These are phyloP conservation scores for Cercospora sp. DNA, from an alignment of 2,329 filamentous ascomycete genomes.

Conservation along the genomic window DNA sequence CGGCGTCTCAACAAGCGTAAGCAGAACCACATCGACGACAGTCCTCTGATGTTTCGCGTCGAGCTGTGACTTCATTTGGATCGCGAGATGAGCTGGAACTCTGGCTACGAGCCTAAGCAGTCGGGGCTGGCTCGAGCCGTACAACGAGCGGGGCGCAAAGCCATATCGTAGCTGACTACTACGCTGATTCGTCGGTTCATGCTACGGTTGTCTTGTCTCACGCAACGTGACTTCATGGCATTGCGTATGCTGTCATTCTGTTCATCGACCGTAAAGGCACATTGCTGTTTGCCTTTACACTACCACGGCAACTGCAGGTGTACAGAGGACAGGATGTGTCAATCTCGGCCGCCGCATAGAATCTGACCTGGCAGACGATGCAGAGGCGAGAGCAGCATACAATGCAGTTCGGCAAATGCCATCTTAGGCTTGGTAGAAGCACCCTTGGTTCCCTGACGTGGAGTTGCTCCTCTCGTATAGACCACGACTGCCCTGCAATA, in stretches of 20 bases:
- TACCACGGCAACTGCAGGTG: not conserved
- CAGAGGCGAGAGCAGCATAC: not conserved
- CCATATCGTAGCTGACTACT: not conserved
- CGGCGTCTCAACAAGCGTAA: not conserved
- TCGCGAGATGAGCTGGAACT: slow-evolving; percentile 1
- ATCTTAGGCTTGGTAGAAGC: not conserved
- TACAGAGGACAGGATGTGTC: slow-evolving; percentile 5
- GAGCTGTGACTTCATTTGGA: not conserved
- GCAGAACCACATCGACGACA: not conserved
- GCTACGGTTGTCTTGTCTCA: slow-evolving; percentile 6
- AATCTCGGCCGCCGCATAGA: not conserved
- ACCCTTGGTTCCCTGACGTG: not conserved
- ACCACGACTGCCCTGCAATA: slow-evolving; percentile 3
- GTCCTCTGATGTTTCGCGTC: not conserved
- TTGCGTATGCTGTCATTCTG: not conserved
- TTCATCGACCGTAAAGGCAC: not conserved
- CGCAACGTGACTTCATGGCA: slow-evolving; percentile 4
- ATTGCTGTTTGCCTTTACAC: not conserved
- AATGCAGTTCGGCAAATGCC: not conserved
- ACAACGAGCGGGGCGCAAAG: slow-evolving; percentile 3
- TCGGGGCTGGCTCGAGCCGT: slow-evolving; percentile 1
- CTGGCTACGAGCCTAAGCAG: not conserved
- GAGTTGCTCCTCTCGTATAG: not conserved
- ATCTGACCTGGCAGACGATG: not conserved
- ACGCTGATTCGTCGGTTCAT: slow-evolving; percentile 1